Evolutionary conservation across 495 filamentous ascomycete species (phyloP), one percentile per base, ranked within the genome.

Genomic region (Aspergillus affinis): DNA sequence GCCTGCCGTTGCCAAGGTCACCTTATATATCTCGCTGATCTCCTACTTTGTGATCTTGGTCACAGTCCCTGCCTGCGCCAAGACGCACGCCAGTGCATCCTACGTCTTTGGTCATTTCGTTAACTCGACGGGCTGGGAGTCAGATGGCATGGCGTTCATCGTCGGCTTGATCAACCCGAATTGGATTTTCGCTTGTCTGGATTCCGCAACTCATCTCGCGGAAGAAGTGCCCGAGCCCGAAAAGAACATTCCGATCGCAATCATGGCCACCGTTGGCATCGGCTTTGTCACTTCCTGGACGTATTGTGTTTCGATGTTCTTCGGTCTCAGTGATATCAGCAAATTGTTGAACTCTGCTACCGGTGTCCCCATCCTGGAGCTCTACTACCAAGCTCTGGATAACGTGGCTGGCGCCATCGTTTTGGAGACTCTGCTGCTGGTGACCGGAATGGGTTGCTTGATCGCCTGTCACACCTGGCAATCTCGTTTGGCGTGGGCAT

Each of bases 91-190:
- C 53, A 69, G 73, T 20, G 77, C 82, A 26, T 73, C 75, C 26
- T 88, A 86, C 65, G 85, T 88, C 49, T 88, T 88, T 61, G 79
- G 78, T 5, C 81, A 75, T 55, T 88, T 85, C 64, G 76, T 82
- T 67, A 88, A 88, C 64, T 78, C 81, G 54, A 87, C 85, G 2
- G 85, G 86, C 15, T 88, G 85, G 86, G 61, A 69, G 17, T 70
- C 75, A 12, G 77, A 80, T 53, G 83, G 77, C 13, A 86, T 88
- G 55, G 84, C 83, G n/a, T 87, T 88, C 70, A 86, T 88, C 51
- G 78, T 85, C 32, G 86, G 86, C 13, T 71, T 88, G 20, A 81
- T 86, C 61, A 85, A 85, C 65, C 77, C 82, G 19, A 86, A 86
- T 61, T 88, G 81, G 78, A 76, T 78, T 54, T 87, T 88, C 61